A percentile compares a stretch with the other conserved stretches of the same genome.
phyloP scores from a whole-genome alignment of 2,329 filamentous ascomycete species.

The Alternaria gaisen region DNA sequence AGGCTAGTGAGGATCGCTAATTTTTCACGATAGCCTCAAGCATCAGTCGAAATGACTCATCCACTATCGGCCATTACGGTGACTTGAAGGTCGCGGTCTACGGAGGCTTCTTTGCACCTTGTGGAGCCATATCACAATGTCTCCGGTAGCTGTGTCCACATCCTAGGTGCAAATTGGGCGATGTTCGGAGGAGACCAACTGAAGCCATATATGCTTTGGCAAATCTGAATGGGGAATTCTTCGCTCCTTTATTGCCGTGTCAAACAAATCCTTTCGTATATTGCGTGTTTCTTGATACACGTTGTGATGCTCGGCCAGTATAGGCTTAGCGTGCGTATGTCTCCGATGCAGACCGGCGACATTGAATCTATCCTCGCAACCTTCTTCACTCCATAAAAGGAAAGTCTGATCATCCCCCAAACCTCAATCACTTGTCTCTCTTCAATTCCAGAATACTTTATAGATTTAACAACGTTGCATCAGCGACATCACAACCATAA shows the following conservation, averaged over 20 bases:
- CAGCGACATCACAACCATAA: neutral
- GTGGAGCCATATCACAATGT: neutral
- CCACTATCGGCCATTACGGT: neutral
- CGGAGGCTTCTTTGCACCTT: neutral
- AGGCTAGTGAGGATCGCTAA: neutral
- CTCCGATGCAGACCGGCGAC: conserved; percentile 30
- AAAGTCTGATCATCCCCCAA: neutral
- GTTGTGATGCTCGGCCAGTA: conserved; percentile 22
- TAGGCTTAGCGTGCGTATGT: conserved; percentile 20
- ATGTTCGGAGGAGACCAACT: neutral
- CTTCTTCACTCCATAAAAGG: neutral
- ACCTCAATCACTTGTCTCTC: neutral
- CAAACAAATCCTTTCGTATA: neutral
- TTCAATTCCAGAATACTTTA: neutral
- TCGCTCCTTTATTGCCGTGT: neutral
- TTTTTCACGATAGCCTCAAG: neutral
- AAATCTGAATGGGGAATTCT: neutral
- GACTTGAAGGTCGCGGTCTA: neutral
- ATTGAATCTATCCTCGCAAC: conserved; percentile 5
- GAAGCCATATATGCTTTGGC: conserved; percentile 10
- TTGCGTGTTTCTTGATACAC: neutral
- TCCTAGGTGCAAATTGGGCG: neutral
- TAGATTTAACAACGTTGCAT: neutral
- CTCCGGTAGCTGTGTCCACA: neutral
- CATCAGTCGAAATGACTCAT: neutral